These are phyloP conservation scores for Debaryomyces sp. DNA, from an alignment of 1,139 yeast genomes.

Conservation along the genomic window DNA sequence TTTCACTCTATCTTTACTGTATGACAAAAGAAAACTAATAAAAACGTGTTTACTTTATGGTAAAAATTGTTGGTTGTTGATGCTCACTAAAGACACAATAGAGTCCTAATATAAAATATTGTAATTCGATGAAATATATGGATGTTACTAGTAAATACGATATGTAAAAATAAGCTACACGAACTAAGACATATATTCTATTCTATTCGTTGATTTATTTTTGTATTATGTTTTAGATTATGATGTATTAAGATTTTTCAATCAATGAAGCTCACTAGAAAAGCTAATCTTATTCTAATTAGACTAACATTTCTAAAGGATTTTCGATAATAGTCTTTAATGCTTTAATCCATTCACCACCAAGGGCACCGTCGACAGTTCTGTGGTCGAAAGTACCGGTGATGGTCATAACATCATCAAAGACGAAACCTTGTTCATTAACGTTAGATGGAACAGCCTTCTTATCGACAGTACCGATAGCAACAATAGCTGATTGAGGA, in stretches of 20 bases:
- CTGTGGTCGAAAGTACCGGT: conserved; percentile 99
- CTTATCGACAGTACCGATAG: conserved; percentile 91
- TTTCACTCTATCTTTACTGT: neutral
- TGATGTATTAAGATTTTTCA: conserved; percentile 1
- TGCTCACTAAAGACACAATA: neutral
- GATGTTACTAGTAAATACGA: neutral
- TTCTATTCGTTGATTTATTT: conserved; percentile 3
- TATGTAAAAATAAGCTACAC: neutral
- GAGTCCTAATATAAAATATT: neutral
- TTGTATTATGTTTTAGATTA: conserved; percentile 3
- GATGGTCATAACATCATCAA: conserved; percentile 86
- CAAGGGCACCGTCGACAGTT: conserved; percentile 95
- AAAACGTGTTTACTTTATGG: neutral
- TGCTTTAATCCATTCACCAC: conserved; percentile 95
- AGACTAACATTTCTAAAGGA: conserved; percentile 91
- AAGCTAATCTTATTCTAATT: conserved; percentile 17
- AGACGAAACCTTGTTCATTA: conserved; percentile 87
- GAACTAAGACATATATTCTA: conserved; percentile 1
- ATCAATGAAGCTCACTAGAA: neutral
- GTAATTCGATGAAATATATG: neutral
- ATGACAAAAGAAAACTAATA: neutral
- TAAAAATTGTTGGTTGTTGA: neutral
- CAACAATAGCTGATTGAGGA: conserved; percentile 93
- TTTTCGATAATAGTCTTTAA: conserved; percentile 90
- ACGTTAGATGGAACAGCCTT: conserved; percentile 92